Evolutionary conservation across 495 filamentous ascomycete genomes (phyloP), one percentile per base, ranked within the genome.

Genomic region (Aspergillus cavernicola): DNA sequence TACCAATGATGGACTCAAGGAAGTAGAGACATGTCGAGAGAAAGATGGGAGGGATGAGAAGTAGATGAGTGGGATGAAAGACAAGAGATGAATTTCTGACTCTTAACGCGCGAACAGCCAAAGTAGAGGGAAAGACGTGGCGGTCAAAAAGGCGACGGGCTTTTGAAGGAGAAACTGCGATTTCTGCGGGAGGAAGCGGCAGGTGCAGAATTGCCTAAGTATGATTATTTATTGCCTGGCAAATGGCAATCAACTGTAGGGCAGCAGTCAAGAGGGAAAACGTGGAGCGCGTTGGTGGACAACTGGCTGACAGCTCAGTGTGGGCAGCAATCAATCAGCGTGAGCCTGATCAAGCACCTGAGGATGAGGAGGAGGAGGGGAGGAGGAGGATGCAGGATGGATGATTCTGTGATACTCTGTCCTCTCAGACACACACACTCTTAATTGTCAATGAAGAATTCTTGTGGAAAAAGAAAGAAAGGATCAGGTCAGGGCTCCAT

Each of bases 271-370:
- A 51, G 26, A 42, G 47, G 20, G 42, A 57, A 63, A 58, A 63
- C 60, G 60, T 63, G 60, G 56, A 63, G 60, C 54, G 56, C 41
- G 56, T 48, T 38, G 44, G 19, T 33, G 46, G 53, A 60, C 61
- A 58, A 47, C 42, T 64, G 53, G 59, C 59, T 52, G 60, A 63
- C 60, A 63, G 60, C 60, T 55, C 60, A 63, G 50, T 24, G 13
- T 35, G 23, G 48, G 48, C 40, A 35, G 52, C 50, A 45, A 35
- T 46, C 53, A 57, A 48, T 52, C 53, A 52, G 37, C 35, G 24
- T 7, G 33, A 37, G 44, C 58, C 43, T 40, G 18, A 20, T n/a
- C n/a, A n/a, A n/a, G n/a, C n/a, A n/a, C n/a, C n/a, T n/a, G 16
- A 16, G 37, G 24, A 28, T 2, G n/a, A 38, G 39, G 10, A n/a